Base-by-base conservation (phyloP, 2,329 filamentous ascomycete species). In the Colletotrichum falcatum region DNA sequence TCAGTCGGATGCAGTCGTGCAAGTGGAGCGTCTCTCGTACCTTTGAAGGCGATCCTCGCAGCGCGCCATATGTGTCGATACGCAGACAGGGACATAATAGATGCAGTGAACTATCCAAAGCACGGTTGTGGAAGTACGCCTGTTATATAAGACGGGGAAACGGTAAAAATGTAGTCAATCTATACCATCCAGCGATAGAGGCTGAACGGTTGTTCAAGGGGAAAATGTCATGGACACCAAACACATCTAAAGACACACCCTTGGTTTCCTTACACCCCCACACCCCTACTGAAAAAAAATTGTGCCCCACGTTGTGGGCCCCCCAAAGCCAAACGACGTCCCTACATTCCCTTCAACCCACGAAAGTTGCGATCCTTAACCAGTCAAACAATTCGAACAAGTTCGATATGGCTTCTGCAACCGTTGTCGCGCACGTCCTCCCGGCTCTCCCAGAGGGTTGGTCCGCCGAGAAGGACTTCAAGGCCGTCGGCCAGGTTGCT, bases 401-500 rank as follows among this genome's bases (percentile, higher is more conserved):
- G 28, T 23, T 53, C 59, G 51, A 39, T 30, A 95, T 95, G 92
- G 88, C 91, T 78, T 83, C 89, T 73, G 85, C 89, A 65, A 82
- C 86, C 37, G 85, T 90, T 73, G 84, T 92, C 73, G 83, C 85
- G 69, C 85, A 91, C 72, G 87, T 91, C 26, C 87, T 98, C 55
- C 94, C 94, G 59, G 81, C 89, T 78, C 89, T 98, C 64, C 90
- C 95, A 58, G 87, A 88, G 77, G 94, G 90, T 76, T 98, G 95
- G 95, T 86, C 88, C 55, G 92, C 89, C 73, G 94, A 97, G 72
- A 97, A 97, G 82, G 94, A 97, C 82, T 97, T 98, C 89, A 96
- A 96, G 85, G 83, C 92, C 68, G 81, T 97, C 74, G 92, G 92
- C 77, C 86, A 90, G 76, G 87, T 98, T 73, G 95, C 93, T 73